A percentile compares a stretch with the other conserved stretches of the same genome.
phyloP scores from a whole-genome alignment of 768 basidiomycete genomes.

The Cystobasidium ongulense region DNA sequence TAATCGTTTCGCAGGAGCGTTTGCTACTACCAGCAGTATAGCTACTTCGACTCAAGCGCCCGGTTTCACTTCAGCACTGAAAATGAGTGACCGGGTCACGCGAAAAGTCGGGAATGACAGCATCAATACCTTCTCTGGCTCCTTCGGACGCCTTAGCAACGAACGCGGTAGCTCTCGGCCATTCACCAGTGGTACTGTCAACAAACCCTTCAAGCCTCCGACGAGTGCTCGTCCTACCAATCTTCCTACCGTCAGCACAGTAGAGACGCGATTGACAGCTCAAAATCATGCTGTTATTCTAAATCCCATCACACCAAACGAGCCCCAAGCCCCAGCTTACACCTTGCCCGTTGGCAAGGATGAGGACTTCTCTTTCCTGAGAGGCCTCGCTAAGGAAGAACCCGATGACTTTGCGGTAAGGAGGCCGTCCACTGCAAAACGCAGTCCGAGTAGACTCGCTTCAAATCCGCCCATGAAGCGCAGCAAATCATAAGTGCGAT shows the following conservation, averaged over 20 bases:
- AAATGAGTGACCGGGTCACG: not conserved
- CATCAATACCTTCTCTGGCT: no score
- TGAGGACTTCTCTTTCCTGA: slow-evolving; percentile 2
- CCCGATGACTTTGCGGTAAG: not conserved
- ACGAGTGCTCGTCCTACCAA: not conserved
- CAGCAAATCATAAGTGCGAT: not conserved
- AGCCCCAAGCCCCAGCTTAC: not conserved
- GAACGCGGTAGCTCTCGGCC: not conserved
- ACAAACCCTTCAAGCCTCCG: slow-evolving; percentile 16
- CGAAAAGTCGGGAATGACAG: not conserved
- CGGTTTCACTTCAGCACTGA: slow-evolving; percentile 17
- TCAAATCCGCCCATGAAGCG: not conserved
- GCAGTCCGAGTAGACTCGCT: not conserved
- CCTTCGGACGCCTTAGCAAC: not conserved
- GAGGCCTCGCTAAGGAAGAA: slow-evolving; percentile 19
- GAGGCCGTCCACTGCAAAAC: not conserved
- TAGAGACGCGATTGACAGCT: slow-evolving; percentile 20
- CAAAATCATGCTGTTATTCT: slow-evolving; percentile 19
- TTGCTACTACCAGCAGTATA: not conserved
- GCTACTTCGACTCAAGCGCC: slow-evolving; percentile 20
- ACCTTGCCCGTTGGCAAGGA: not conserved
- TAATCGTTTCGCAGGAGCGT: slow-evolving; percentile 17
- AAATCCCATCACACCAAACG: slow-evolving; percentile 15
- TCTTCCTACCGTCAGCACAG: not conserved
- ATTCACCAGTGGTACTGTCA: not conserved